Evolutionary conservation across 345 rosid genomes (phyloP).

Genomic region (Pugionium dolabratum): DNA sequence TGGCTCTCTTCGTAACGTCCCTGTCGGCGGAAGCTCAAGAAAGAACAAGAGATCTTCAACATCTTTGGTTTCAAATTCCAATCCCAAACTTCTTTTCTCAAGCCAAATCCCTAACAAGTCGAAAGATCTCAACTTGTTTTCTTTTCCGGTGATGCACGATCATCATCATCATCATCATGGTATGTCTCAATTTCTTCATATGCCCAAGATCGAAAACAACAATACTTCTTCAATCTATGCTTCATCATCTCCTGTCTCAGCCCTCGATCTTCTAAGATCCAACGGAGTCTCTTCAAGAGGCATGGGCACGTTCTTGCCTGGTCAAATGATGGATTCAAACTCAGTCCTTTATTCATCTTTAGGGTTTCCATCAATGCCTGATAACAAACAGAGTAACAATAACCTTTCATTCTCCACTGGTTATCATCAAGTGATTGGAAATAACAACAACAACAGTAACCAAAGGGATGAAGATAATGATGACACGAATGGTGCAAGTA

Average conservation of each 20-base stretch:
- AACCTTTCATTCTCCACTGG: slow-evolving; percentile 39
- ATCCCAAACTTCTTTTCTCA: slow-evolving; percentile 39
- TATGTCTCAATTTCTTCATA: slow-evolving; percentile 43
- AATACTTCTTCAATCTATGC: slow-evolving; percentile 32
- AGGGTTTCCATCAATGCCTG: slow-evolving; percentile 42
- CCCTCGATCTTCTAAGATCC: slow-evolving; percentile 41
- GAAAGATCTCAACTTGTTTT: slow-evolving; percentile 40
- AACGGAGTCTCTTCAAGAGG: slow-evolving; percentile 44
- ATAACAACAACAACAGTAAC: slow-evolving; percentile 33
- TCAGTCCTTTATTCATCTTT: slow-evolving; percentile 39
- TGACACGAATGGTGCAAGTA: slow-evolving; percentile 40
- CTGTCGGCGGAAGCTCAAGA: slow-evolving; percentile 78
- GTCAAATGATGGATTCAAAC: slow-evolving; percentile 44
- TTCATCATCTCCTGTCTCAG: slow-evolving; percentile 35
- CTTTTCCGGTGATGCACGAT: slow-evolving; percentile 44
- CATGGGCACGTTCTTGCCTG: slow-evolving; percentile 39
- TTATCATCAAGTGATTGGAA: slow-evolving; percentile 38
- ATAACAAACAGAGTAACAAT: slow-evolving; percentile 35
- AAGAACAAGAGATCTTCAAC: slow-evolving; percentile 60
- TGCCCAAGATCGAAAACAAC: slow-evolving; percentile 39
- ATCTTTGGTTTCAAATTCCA: slow-evolving; percentile 31
- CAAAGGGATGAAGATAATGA: slow-evolving; percentile 26
- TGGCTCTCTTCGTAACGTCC: slow-evolving; percentile 84
- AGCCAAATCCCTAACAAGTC: slow-evolving; percentile 35
- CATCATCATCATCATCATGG: slow-evolving; percentile 36